Evolutionary conservation across 2,329 filamentous ascomycete genomes (phyloP), one percentile per base, ranked within the genome.

Genomic region (Fusarium sp.): DNA sequence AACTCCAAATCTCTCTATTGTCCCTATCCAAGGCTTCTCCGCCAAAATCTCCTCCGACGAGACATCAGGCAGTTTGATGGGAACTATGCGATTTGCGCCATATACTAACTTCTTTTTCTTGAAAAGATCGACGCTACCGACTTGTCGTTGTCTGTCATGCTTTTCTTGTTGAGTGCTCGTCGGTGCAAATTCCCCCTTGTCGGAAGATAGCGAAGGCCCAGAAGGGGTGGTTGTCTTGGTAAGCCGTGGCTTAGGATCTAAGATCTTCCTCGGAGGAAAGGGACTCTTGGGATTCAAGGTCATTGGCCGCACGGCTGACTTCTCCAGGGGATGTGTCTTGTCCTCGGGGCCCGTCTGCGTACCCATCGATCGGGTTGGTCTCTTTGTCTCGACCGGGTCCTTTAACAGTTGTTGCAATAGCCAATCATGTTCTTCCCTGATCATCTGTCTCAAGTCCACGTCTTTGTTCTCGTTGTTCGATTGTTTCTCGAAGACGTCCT

Each of bases 401-500:
- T 43, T n/a, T 41, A 10, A 48, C 7, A 62, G 27, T 24, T 48
- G 22, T 4, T 48, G n/a, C 5, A 70, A 29, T 10, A 70, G 33
- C 18, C 66, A 54, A 14, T 67, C 68, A 22, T 67, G 59, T 31
- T 64, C 59, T 14, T 67, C 68, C 8, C 64, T 61, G 16, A 70
- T 54, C 5, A 70, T 11, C 5, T 48, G 35, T 4, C 59, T 60
- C 35, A 70, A n/a, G 11, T 16, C 33, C n/a, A n/a, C 24, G 14
- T 61, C 13, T 16, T 37, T 54, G n/a, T 52, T 35, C 6, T 29
- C 61, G 22, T 67, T 59, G 5, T n/a, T 27, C 11, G 13, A n/a
- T 31, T 27, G n/a, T 29, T 8, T 18, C 13, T 29, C 24, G 10
- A 24, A 22, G n/a, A 8, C 7, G 2, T 37, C 13, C 22, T 24